Evolutionary conservation across 179 eudicot species (phyloP).

Genomic region (Vitellaria paradoxa): DNA sequence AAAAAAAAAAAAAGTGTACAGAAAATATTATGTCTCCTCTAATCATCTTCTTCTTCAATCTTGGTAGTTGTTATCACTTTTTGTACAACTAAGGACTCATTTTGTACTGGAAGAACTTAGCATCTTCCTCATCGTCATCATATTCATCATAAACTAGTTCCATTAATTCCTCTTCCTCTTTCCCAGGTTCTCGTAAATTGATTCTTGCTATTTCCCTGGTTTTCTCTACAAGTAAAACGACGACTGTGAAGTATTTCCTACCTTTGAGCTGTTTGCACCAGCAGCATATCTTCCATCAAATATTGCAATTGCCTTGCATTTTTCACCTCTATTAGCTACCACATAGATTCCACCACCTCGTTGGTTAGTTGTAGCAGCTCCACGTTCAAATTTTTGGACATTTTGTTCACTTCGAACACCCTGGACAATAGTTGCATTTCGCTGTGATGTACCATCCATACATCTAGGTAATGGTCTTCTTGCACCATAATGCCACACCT

Average conservation of each 20-base stretch:
- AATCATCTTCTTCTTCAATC: not conserved
- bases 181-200: not conserved
- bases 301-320: too few relatives aligned
- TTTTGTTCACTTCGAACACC: not conserved
- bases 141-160: not conserved
- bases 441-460: not conserved
- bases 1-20: not conserved
- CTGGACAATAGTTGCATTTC: not conserved
- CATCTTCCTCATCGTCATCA: not conserved
- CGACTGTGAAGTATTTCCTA: not conserved
- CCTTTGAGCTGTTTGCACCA: too few relatives aligned
- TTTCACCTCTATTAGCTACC: too few relatives aligned
- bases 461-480: not conserved
- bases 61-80: not conserved
- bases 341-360: not conserved
- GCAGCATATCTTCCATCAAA: too few relatives aligned
- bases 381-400: too few relatives aligned
- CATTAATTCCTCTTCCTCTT: not conserved
- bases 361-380: not conserved
- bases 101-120: not conserved
- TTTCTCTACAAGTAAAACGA: not conserved
- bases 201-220: too few relatives aligned
- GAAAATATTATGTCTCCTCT: conserved; percentile 1
- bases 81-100: not conserved
- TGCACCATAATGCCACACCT: not conserved